Evolutionary conservation across 2,329 filamentous ascomycete species (phyloP), one percentile per base, ranked within the genome.

Genomic region (Phyllachora maydis): DNA sequence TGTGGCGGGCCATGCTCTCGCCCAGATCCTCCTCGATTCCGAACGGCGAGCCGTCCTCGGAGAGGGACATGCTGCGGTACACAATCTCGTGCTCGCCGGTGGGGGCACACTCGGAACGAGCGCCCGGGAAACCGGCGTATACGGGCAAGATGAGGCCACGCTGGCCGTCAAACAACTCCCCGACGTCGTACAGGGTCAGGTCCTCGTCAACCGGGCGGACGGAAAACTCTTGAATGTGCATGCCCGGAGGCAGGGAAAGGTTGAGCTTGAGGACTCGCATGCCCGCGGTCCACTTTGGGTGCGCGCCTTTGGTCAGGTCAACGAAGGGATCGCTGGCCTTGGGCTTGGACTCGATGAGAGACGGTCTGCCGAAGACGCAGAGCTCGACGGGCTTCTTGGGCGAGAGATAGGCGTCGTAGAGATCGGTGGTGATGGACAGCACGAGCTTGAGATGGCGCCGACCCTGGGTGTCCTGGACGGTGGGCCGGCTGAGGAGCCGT

Each of bases 11-110:
- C 26, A 68, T 66, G 35, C 59, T 65, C 40, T 67, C 61, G 9
- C 60, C 62, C 7, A 67, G 53, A 24, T 65, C 59, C 29, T 68
- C 64, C 25, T 60, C 54, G 4, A 66, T 63, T 25, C 59, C 54
- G 4, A 66, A 41, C 14, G 53, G 45, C 6, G 63, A 33, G 3
- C 38, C 21, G 11, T 23, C 16, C n/a, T 23, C 14, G 3, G 16
- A 9, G 19, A 41, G 26, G 13, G 35, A 33, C 24, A 59, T 29
- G 3, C 36, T 34, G 3, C 49, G 43, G 10, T 42, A 32, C 5
- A 42, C 42, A 10, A 42, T 36, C 8, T 37, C 30, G 5, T 22
- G n/a, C 4, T 16, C 19, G 10, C 23, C 27, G 1, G 11, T 6
- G 26, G 27, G 21, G n/a, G n/a, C n/a, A n/a, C n/a, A n/a, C n/a